Percentiles rank a stretch among this genome's conserved stretches.
Conservation (phyloP, 306 rosid genomes). For the Nissolia schottii region DNA sequence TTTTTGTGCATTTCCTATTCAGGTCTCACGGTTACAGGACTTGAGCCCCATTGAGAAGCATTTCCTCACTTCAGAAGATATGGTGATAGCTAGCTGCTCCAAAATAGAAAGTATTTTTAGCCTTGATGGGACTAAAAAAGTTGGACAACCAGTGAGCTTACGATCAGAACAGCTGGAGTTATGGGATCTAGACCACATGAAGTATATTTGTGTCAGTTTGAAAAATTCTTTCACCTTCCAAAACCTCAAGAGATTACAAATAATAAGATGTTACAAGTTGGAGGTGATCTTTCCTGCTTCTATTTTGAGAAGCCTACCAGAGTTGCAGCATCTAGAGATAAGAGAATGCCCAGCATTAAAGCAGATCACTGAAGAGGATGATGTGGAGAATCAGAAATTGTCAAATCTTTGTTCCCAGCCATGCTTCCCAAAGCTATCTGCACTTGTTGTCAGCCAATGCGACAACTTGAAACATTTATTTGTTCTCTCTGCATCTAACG, state of each 20-base stretch:
- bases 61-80: neutral
- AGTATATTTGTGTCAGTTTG: neutral
- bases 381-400: neutral
- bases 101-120: neutral
- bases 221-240: neutral
- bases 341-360: neutral
- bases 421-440: neutral
- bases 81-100: rapidly evolving
- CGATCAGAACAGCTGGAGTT: neutral
- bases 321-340: neutral
- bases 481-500: neutral
- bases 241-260: neutral
- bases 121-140: neutral
- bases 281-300: slow-evolving; percentile 10
- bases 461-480: neutral
- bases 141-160: neutral
- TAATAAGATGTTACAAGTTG: neutral
- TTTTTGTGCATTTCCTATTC: too few species aligned
- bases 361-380: slow-evolving; percentile 7
- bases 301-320: slow-evolving; percentile 1
- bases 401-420: neutral
- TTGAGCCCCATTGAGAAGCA: neutral
- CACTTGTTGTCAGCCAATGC: neutral
- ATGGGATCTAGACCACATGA: rapidly evolving
- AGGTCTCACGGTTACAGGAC: neutral